Percentiles rank a stretch among this genome's conserved stretches.
phyloP scores from a whole-genome alignment of 768 basidiomycete species.

The Macrolepiota fuliginosa region DNA sequence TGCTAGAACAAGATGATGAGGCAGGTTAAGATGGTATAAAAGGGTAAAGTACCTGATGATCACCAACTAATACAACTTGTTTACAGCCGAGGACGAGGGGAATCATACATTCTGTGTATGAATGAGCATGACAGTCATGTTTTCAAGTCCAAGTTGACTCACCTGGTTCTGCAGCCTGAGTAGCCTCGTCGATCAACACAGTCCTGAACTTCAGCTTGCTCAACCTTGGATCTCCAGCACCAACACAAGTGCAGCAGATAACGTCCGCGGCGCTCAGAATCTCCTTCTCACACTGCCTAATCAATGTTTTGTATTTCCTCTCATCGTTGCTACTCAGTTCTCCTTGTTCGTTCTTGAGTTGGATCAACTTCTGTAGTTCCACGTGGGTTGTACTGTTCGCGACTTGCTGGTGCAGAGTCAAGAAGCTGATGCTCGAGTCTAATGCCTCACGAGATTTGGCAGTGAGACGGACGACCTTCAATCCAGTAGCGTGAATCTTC shows the following conservation, averaged over 20 bases:
- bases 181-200: conserved; percentile 97
- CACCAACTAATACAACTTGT: conserved; percentile 96
- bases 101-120: conserved; percentile 90
- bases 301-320: conserved; percentile 95
- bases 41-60: conserved; percentile 57
- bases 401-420: conserved; percentile 96
- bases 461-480: conserved; percentile 96
- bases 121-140: conserved; percentile 16
- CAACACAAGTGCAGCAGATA: conserved; percentile 98
- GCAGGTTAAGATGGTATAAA: neutral
- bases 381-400: conserved; percentile 95
- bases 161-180: conserved; percentile 98
- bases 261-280: conserved; percentile 94
- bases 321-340: conserved; percentile 97
- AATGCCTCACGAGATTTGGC: conserved; percentile 98
- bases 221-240: conserved; percentile 93
- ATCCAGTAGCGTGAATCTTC: conserved; percentile 98
- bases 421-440: conserved; percentile 91
- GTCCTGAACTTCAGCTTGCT: conserved; percentile 98
- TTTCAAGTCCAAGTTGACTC: conserved; percentile 21
- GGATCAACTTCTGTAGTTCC: conserved; percentile 96
- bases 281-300: conserved; percentile 96
- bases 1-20: conserved; percentile 47
- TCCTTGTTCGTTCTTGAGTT: conserved; percentile 96
- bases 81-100: conserved; percentile 97